phyloP scores from a whole-genome alignment of 1,139 yeast genomes.

The Arxiozyma bovina region DNA sequence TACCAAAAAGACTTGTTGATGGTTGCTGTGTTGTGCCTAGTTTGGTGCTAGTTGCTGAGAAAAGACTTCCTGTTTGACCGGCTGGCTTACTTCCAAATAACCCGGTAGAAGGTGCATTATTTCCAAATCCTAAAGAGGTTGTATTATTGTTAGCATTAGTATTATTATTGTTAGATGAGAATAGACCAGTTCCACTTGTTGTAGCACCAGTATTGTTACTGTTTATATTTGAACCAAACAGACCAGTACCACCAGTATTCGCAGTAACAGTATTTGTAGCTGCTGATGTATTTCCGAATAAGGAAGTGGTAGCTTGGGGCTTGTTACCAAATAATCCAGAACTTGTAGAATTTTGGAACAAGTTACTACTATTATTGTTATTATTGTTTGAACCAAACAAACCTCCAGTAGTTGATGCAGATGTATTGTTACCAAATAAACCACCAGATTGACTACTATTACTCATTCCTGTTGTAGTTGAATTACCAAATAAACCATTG shows the following conservation, averaged over 20 bases:
- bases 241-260: constrained; percentile 16
- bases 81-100: constrained; percentile 20
- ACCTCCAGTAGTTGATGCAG: neutral
- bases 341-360: neutral
- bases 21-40: neutral
- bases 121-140: constrained; percentile 21
- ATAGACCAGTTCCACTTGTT: constrained; percentile 23
- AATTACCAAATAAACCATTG: neutral
- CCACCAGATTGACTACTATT: neutral
- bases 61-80: constrained; percentile 4
- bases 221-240: constrained; percentile 26
- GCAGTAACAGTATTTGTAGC: neutral
- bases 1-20: constrained; percentile 31
- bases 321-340: constrained; percentile 29
- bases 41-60: constrained; percentile 1
- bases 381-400: neutral
- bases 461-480: neutral
- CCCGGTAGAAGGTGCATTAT: constrained; percentile 7
- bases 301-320: constrained; percentile 12
- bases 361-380: too few relatives aligned
- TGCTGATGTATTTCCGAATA: constrained; percentile 6
- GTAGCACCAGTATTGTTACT: constrained; percentile 15
- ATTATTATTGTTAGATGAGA: constrained; percentile 14
- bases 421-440: neutral
- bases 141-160: constrained; percentile 8